Conservation (phyloP, 2,329 filamentous ascomycete genomes). For the Grosmannia serpens region DNA sequence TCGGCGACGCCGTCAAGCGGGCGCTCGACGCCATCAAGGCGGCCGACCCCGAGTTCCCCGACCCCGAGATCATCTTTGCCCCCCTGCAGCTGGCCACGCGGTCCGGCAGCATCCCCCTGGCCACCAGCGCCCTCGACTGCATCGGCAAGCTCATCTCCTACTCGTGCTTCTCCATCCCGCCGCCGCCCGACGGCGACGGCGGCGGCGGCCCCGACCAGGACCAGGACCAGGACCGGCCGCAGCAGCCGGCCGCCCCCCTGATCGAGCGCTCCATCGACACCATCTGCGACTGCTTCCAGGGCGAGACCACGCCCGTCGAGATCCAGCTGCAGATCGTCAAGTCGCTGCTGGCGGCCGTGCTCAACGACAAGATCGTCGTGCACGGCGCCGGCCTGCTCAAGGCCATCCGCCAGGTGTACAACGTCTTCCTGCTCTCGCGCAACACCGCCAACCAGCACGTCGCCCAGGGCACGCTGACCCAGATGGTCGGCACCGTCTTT, state of each 20-base stretch:
- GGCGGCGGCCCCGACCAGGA: conserved; percentile 19
- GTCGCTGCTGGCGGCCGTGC: conserved; percentile 82
- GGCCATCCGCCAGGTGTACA: conserved; percentile 95
- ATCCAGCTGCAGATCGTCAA: conserved; percentile 98
- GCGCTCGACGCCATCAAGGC: conserved; percentile 81
- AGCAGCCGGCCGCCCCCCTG: conserved; percentile 46
- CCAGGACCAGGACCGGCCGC: conserved; percentile 14
- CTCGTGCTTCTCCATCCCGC: conserved; percentile 81
- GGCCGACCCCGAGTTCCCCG: conserved; percentile 67
- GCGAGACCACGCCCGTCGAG: conserved; percentile 82
- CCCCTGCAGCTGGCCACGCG: conserved; percentile 85
- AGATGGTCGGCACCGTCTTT: conserved; percentile 98
- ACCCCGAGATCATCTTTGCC: conserved; percentile 84
- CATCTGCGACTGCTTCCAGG: conserved; percentile 98
- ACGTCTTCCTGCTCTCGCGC: conserved; percentile 93
- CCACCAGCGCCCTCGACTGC: conserved; percentile 87
- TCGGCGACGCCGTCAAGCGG: conserved; percentile 69
- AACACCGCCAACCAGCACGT: conserved; percentile 93
- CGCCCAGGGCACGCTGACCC: conserved; percentile 89
- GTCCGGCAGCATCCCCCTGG: conserved; percentile 71
- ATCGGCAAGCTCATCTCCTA: conserved; percentile 99
- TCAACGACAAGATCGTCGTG: conserved; percentile 98
- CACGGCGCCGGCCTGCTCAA: conserved; percentile 93
- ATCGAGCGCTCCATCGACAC: conserved; percentile 98
- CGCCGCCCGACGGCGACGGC: conserved; percentile 25